phyloP scores from a whole-genome alignment of 2,329 filamentous ascomycete species.

The Claviceps sp. region DNA sequence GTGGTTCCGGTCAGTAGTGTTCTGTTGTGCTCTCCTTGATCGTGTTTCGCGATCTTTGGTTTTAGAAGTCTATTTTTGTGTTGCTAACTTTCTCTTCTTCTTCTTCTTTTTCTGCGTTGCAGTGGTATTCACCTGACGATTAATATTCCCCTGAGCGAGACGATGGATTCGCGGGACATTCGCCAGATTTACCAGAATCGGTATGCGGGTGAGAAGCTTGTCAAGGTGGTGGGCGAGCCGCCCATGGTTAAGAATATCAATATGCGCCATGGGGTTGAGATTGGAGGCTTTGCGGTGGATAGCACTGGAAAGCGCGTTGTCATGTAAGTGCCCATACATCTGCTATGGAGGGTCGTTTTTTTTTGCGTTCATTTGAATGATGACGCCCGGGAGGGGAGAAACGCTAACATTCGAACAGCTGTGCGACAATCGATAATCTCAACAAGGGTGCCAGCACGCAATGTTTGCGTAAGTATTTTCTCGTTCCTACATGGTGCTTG shows the following conservation, averaged over 20 bases:
- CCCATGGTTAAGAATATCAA: conserved; percentile 76
- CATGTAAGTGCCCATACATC: conserved; percentile 33
- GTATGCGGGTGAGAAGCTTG: conserved; percentile 88
- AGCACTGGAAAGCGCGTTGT: conserved; percentile 81
- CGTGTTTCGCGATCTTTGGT: background rate
- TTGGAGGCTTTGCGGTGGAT: conserved; percentile 92
- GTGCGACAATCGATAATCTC: conserved; percentile 86
- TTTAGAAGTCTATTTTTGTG: background rate
- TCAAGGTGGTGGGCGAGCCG: conserved; percentile 82
- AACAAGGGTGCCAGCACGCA: conserved; percentile 89
- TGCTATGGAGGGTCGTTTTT: conserved; percentile 14
- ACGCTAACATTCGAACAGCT: conserved; percentile 7
- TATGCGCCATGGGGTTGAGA: conserved; percentile 78
- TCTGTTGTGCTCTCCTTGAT: background rate
- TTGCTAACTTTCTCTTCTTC: background rate
- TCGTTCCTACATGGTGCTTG: no score
- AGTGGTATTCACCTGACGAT: conserved; percentile 89
- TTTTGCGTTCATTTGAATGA: background rate
- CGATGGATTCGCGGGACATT: conserved; percentile 84
- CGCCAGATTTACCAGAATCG: conserved; percentile 91
- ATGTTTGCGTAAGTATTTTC: conserved; percentile 65
- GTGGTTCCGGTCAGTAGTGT: conserved; percentile 51
- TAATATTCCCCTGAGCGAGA: conserved; percentile 72
- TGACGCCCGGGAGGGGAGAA: background rate
- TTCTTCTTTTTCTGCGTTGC: background rate